Evolutionary conservation across 176 grass and related monocot genomes (phyloP), one percentile per base, ranked within the genome.

Genomic region (Carex kokanica): DNA sequence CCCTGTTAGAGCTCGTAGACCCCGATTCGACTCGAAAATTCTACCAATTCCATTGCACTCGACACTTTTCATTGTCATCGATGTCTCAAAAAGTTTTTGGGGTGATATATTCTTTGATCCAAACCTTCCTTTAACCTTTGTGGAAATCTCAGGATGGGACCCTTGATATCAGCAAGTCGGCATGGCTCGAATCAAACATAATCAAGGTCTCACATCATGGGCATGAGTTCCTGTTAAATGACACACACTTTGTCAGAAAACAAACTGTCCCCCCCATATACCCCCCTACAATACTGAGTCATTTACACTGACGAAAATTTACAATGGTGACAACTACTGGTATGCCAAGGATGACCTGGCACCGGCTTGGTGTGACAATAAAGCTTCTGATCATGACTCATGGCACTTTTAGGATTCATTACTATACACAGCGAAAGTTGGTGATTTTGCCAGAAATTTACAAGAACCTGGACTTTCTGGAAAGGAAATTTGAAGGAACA

Each of bases 401-500:
- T 52, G 92, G 89, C 14, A 98, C 90, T 72, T 91, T 94, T 84
- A 84, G 92, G 20, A 93, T 98, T 59, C 90, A 98, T 88, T 95
- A 95, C 80, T 91, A 91, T 80, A 93, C 92, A 27, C 87, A 27
- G 27, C 85, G 91, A 80, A 98, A 95, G 52, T 60, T 95, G 55
- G 84, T 87, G 63, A 90, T 69, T 55, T 88, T 88, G 60, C 86
- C 86, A 84, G 91, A 98, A 57, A 91, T 98, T 89, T 95, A 80
- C 1, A 84, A 98, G 85, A 87, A 98, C 67, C 90, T 90, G 57
- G 87, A 91, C 67, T 79, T 82, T 60, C 83, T 93, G 87, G 95
- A 94, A 88, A 88, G 87, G 83, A 88, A 93, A 67, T 82, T 69
- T 93, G 79, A 98, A 98, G 87, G 90, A 94, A 88, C 86, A 91